Evolutionary conservation across 352 stramenopile genomes (phyloP).

Genomic region (Phytophthora sp.): DNA sequence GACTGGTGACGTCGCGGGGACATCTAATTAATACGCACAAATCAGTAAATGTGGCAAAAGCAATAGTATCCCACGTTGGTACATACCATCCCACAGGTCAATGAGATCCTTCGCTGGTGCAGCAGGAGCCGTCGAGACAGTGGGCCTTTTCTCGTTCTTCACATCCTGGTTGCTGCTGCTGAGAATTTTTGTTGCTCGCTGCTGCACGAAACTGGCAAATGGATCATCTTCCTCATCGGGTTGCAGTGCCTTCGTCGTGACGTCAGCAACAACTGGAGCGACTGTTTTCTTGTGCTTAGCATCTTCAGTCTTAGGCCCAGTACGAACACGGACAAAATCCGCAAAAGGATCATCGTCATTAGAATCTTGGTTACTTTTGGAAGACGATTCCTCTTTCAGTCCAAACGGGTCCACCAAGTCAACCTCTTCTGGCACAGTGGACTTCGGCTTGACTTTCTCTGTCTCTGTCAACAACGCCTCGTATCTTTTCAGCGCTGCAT

Average conservation of each 20-base stretch:
- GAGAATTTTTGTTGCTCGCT: constrained; percentile 51
- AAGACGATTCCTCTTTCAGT: constrained; percentile 10
- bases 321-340: constrained; percentile 61
- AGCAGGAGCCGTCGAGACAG: not conserved
- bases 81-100: constrained; percentile 66
- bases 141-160: constrained; percentile 24
- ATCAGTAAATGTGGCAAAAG: not conserved
- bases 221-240: constrained; percentile 60
- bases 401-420: constrained; percentile 41
- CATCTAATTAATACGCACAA: no score
- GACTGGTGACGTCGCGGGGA: not conserved
- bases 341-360: constrained; percentile 64
- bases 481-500: constrained; percentile 64
- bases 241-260: constrained; percentile 9
- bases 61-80: not conserved
- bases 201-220: constrained; percentile 67
- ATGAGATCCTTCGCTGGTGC: constrained; percentile 55
- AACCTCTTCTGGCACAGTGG: constrained; percentile 9
- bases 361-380: constrained; percentile 31
- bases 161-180: constrained; percentile 30
- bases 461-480: constrained; percentile 43
- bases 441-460: constrained; percentile 39
- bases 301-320: constrained; percentile 29
- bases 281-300: not conserved
- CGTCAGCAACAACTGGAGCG: constrained; percentile 3